phyloP scores from a whole-genome alignment of 345 rosid genomes.

The Citrus reticulata region DNA sequence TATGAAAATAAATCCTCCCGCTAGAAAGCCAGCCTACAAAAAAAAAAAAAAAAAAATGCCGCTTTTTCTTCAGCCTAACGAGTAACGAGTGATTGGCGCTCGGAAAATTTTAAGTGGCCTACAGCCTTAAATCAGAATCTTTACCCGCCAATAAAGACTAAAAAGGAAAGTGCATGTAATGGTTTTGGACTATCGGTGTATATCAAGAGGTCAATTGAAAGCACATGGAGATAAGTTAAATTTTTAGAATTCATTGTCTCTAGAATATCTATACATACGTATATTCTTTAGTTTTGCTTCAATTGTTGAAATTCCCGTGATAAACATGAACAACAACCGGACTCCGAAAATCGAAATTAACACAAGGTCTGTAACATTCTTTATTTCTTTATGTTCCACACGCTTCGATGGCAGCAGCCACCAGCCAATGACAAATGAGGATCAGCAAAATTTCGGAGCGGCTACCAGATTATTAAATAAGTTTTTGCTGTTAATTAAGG shows the following conservation, averaged over 20 bases:
- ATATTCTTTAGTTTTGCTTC: not conserved
- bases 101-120: not conserved
- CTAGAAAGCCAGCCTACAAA: no score
- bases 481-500: not conserved
- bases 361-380: not conserved
- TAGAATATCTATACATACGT: not conserved
- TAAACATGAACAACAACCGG: not conserved
- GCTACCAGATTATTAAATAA: not conserved
- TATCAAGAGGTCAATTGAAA: not conserved
- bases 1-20: not conserved
- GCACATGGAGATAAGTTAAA: not conserved
- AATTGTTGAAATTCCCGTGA: not conserved
- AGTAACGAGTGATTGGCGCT: not conserved
- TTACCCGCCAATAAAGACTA: not conserved
- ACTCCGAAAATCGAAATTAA: not conserved
- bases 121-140: not conserved
- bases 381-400: not conserved
- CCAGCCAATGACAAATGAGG: not conserved
- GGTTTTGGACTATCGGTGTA: not conserved
- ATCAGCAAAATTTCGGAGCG: not conserved
- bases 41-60: no score
- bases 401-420: not conserved
- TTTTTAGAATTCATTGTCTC: constrained; percentile 11
- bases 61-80: no score
- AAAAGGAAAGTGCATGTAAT: not conserved